Percentiles rank a stretch among this genome's conserved stretches.
Conservation (phyloP, 176 grass and related monocot species). For the Chloris gayana region DNA sequence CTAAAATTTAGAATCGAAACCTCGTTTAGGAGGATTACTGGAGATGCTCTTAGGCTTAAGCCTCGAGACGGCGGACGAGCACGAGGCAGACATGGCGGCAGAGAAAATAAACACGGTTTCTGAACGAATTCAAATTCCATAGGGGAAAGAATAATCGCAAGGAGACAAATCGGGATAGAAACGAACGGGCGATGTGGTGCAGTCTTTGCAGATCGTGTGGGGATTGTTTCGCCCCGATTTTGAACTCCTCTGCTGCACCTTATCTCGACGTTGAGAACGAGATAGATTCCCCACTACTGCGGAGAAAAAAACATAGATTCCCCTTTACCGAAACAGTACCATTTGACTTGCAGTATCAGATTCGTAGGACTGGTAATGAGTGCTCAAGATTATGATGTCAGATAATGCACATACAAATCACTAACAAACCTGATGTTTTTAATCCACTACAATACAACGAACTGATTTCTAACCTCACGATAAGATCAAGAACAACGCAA, state of each 20-base stretch:
- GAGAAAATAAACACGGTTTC: slow-evolving; percentile 20
- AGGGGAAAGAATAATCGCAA: not conserved
- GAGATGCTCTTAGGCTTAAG: no score
- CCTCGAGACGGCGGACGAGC: not conserved
- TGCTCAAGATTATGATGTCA: not conserved
- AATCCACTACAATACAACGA: not conserved
- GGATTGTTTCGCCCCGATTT: slow-evolving; percentile 1
- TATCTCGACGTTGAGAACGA: not conserved
- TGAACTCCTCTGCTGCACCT: slow-evolving; percentile 13
- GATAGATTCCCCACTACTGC: slow-evolving; percentile 4
- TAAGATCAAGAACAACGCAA: slow-evolving; percentile 27
- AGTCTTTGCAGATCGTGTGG: slow-evolving; percentile 23
- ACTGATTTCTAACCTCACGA: slow-evolving; percentile 9
- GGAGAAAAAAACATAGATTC: no score
- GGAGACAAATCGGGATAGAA: slow-evolving; percentile 30
- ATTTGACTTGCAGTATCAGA: not conserved
- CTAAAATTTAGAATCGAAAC: no score
- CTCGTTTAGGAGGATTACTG: no score
- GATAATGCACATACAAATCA: not conserved
- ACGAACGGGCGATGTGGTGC: slow-evolving; percentile 26
- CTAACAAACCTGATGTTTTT: not conserved
- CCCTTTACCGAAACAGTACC: not conserved
- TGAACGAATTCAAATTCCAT: slow-evolving; percentile 45
- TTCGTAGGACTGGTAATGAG: not conserved
- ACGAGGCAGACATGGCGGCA: slow-evolving; percentile 42